phyloP scores from a whole-genome alignment of 805 yeast species.

The Ogataea allantospora region DNA sequence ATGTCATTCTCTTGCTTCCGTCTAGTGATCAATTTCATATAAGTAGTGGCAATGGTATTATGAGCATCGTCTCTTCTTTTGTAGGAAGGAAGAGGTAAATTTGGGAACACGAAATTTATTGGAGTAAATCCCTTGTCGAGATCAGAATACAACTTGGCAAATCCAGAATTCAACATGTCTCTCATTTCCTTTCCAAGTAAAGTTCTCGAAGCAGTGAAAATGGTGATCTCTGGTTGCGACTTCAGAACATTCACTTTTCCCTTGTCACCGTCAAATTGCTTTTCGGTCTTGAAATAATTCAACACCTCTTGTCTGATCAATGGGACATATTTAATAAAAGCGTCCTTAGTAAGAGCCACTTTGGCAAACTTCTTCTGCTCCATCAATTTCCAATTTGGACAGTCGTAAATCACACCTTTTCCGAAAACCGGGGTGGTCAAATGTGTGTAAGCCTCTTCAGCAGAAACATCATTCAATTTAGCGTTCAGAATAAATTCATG shows the following conservation, averaged over 20 bases:
- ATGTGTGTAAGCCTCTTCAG: conserved; percentile 94
- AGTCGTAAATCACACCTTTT: conserved; percentile 95
- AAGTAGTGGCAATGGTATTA: conserved; percentile 71
- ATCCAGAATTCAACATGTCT: conserved; percentile 71
- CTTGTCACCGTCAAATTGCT: conserved; percentile 41
- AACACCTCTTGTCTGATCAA: conserved; percentile 75
- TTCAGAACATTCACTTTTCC: conserved; percentile 70
- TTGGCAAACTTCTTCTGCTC: conserved; percentile 98
- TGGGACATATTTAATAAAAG: conserved; percentile 86
- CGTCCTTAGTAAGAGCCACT: conserved; percentile 79
- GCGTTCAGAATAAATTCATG: conserved; percentile 95
- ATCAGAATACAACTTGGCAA: conserved; percentile 84
- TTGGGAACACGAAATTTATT: conserved; percentile 90
- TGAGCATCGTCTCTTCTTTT: conserved; percentile 87
- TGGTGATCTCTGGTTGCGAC: conserved; percentile 92
- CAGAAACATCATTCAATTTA: conserved; percentile 83
- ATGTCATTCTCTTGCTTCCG: conserved; percentile 78
- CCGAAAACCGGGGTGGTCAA: conserved; percentile 99
- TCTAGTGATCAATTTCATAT: conserved; percentile 69
- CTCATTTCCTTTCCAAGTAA: conserved; percentile 91
- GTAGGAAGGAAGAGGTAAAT: conserved; percentile 78
- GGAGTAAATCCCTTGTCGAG: conserved; percentile 97
- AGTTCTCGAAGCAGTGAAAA: conserved; percentile 92
- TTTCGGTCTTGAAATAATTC: conserved; percentile 61
- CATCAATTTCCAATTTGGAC: conserved; percentile 91